phyloP scores from a whole-genome alignment of 139 green algal species.

The Deuterostichococcus epilithicus region DNA sequence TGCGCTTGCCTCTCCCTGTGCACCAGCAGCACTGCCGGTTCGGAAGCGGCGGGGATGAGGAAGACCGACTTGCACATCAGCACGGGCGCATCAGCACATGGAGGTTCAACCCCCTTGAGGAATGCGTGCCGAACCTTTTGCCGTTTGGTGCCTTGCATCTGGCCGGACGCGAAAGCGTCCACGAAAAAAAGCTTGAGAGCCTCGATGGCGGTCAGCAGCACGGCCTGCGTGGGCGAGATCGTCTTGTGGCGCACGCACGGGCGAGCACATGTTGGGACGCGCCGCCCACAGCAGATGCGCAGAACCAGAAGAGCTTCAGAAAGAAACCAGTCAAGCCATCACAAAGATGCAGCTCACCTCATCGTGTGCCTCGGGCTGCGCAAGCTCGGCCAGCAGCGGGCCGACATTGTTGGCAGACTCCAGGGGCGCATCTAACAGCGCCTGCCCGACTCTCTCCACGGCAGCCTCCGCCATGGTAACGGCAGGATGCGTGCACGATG shows the following conservation, averaged over 20 bases:
- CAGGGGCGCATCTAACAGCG: conserved; percentile 5
- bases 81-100: background rate
- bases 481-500: too few relatives aligned
- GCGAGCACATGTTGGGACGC: background rate
- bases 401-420: conserved; percentile 2
- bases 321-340: background rate
- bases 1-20: background rate
- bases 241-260: background rate
- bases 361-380: background rate
- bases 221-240: conserved; percentile 12
- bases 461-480: background rate
- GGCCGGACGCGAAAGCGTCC: conserved; percentile 25
- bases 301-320: background rate
- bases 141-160: conserved; percentile 12
- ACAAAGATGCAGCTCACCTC: background rate
- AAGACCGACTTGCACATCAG: background rate
- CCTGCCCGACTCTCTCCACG: conserved; percentile 1
- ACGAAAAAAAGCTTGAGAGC: conserved; percentile 57
- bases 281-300: background rate
- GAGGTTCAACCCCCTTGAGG: background rate
- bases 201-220: conserved; percentile 29
- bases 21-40: too few relatives aligned
- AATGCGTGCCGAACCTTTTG: conserved; percentile 12
- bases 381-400: conserved; percentile 1
- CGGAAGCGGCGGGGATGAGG: too few relatives aligned